A percentile compares a stretch with the other conserved stretches of the same genome.
Conservation (phyloP, 2,329 filamentous ascomycete species). For the Pseudovirgaria hyperparasitica region DNA sequence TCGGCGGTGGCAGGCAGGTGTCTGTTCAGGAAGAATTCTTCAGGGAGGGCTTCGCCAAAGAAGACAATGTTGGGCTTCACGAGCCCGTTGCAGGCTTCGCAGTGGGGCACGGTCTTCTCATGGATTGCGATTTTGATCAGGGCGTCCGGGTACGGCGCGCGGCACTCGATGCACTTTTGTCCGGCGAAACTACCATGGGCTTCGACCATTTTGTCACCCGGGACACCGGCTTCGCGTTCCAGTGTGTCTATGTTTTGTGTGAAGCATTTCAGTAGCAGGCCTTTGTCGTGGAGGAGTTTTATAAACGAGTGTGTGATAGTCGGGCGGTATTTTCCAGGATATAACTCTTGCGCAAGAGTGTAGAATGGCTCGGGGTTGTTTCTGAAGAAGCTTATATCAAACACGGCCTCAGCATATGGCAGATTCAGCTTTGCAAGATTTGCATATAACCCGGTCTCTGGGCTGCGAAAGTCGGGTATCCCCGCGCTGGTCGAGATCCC, state of each 20-base stretch:
- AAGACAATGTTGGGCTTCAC: conserved; percentile 95
- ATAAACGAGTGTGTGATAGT: conserved; percentile 89
- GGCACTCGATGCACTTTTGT: conserved; percentile 87
- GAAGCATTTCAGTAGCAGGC: conserved; percentile 71
- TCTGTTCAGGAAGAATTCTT: conserved; percentile 48
- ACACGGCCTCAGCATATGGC: conserved; percentile 83
- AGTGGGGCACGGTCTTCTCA: conserved; percentile 57
- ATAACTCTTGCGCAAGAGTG: conserved; percentile 78
- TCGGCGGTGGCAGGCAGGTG: conserved; percentile 51
- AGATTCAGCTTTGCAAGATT: conserved; percentile 80
- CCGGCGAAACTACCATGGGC: conserved; percentile 91
- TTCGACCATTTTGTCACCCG: conserved; percentile 70
- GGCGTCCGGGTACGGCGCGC: conserved; percentile 55
- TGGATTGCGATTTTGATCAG: conserved; percentile 60
- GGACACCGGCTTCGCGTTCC: conserved; percentile 76
- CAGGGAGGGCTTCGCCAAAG: conserved; percentile 66
- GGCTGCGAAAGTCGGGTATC: conserved; percentile 91
- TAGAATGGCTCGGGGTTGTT: conserved; percentile 83
- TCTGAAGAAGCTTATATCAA: conserved; percentile 84
- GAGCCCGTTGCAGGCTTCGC: conserved; percentile 57
- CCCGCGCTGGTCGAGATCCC: conserved; percentile 64
- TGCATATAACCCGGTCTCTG: conserved; percentile 84
- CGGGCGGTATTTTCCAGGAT: conserved; percentile 77
- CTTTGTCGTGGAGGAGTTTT: conserved; percentile 65
- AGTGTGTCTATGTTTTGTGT: conserved; percentile 98